Base-by-base conservation (phyloP, 2,329 filamentous ascomycete genomes). In the Diaporthe capsici region DNA sequence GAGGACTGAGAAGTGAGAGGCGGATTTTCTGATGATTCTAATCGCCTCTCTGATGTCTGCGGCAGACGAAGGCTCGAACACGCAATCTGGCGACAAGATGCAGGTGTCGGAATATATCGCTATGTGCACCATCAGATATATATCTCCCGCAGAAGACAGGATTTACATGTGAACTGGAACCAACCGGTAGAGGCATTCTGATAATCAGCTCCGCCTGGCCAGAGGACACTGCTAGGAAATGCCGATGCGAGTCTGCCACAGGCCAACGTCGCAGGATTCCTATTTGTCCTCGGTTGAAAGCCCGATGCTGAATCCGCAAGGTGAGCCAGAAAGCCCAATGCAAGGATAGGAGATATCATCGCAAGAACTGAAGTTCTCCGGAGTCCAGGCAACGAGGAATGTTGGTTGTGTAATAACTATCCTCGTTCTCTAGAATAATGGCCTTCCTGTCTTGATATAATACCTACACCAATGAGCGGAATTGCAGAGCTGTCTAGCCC, bases 1-100 rank as follows among this genome's bases (percentile, higher is more conserved):
- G 37, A 84, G 83, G 37, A 85, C 82, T 3, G 86, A 84, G 77
- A 88, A 88, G 34, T 57, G 49, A 7, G 77, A 68, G 5, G 37
- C 9, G 1, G 55, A n/a, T 10, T 49, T n/a, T 2, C 37, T 44
- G 20, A 72, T 44, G 0, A 72, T 39, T 22, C 31, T n/a, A 4
- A 72, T 15, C 1, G 10, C 70, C 25, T n/a, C 34, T 10, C 39
- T 37, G 1, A 63, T 28, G 34, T 63, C 55, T 25, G 34, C 31
- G 1, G 37, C 17, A 8, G 37, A 37, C 9, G 17, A 37, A 4
- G 70, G 70, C 7, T 34, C 31, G 20, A 72, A 72, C 4, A 72
- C 57, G 22, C 70, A 72, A 3, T 20, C n/a, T 12, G 70, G 70
- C 37, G 37, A 39, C 25, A 61, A 31, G n/a, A 61, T n/a, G 28